These are phyloP conservation scores for Udeniomyces megalosporus DNA, from an alignment of 768 basidiomycete genomes.

Conservation along the genomic window DNA sequence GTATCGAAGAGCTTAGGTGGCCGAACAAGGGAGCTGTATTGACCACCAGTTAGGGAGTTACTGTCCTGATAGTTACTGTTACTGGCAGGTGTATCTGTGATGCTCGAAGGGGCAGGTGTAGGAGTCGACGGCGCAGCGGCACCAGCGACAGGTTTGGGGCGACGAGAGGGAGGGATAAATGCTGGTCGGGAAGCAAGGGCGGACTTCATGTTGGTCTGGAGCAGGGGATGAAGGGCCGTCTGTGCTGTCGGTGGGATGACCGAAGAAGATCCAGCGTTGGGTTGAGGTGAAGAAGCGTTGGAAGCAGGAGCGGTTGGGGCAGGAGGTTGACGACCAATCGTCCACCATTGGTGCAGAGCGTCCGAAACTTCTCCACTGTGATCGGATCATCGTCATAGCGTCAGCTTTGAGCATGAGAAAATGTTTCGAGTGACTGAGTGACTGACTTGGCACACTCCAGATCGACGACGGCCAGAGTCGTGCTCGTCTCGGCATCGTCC, in stretches of 20 bases:
- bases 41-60: conserved; percentile 8
- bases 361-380: conserved; percentile 49
- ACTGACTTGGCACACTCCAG: conserved; percentile 39
- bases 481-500: conserved; percentile 25
- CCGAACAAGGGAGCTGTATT: conserved; percentile 29
- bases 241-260: not conserved
- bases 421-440: not conserved
- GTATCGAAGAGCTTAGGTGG: not conserved
- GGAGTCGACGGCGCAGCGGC: not conserved
- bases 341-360: conserved; percentile 48
- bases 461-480: conserved; percentile 38
- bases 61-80: conserved; percentile 23
- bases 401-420: not conserved
- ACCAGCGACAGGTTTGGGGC: conserved; percentile 4
- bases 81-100: conserved; percentile 35
- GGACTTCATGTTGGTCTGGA: conserved; percentile 19
- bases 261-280: not conserved
- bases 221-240: conserved; percentile 15
- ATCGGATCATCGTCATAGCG: not conserved
- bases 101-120: conserved; percentile 24
- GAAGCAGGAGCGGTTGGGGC: not conserved
- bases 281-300: not conserved
- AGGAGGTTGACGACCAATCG: conserved; percentile 20
- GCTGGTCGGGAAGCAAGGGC: conserved; percentile 24
- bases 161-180: conserved; percentile 28